These are phyloP conservation scores for Debaryomyces psychrophilus DNA, from an alignment of 1,139 yeast species.

Conservation along the genomic window DNA sequence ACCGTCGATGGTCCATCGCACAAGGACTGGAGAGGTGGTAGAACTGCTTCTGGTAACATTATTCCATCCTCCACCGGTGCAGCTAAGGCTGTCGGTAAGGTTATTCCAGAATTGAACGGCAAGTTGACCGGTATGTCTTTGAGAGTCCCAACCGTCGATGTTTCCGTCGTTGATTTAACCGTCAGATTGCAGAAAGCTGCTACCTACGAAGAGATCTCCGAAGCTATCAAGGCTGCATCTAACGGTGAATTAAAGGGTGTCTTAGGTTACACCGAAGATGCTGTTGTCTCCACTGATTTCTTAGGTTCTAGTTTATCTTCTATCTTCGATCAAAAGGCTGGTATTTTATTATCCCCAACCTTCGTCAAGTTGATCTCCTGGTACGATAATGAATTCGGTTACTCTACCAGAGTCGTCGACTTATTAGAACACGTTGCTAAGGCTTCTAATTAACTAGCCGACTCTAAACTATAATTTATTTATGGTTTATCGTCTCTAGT, in stretches of 20 bases:
- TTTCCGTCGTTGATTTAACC: constrained; percentile 60
- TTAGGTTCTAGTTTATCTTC: constrained; percentile 77
- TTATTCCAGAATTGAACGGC: constrained; percentile 84
- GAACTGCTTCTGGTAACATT: constrained; percentile 89
- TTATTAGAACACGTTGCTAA: constrained; percentile 75
- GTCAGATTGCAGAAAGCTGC: constrained; percentile 67
- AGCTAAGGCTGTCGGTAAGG: constrained; percentile 92
- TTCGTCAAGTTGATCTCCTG: constrained; percentile 85
- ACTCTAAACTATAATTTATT: constrained; percentile 14
- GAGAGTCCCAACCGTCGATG: constrained; percentile 88
- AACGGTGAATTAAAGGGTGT: constrained; percentile 74
- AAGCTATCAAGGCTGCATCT: constrained; percentile 69
- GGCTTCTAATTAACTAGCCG: constrained; percentile 32
- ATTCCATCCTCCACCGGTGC: constrained; percentile 92
- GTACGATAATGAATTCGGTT: constrained; percentile 92
- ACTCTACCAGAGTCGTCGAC: constrained; percentile 91
- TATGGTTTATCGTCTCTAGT: constrained; percentile 8
- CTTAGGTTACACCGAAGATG: constrained; percentile 83
- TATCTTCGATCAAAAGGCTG: constrained; percentile 83
- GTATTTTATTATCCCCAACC: constrained; percentile 79
- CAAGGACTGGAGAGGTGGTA: constrained; percentile 96
- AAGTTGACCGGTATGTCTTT: constrained; percentile 88
- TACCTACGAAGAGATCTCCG: constrained; percentile 75
- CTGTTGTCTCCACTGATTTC: constrained; percentile 86
- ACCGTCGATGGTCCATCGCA: constrained; percentile 90